Percentiles rank a stretch among this genome's conserved stretches.
Evolutionary conservation across 768 basidiomycete genomes (phyloP).

Genomic region (Pleurotus ostreatus): DNA sequence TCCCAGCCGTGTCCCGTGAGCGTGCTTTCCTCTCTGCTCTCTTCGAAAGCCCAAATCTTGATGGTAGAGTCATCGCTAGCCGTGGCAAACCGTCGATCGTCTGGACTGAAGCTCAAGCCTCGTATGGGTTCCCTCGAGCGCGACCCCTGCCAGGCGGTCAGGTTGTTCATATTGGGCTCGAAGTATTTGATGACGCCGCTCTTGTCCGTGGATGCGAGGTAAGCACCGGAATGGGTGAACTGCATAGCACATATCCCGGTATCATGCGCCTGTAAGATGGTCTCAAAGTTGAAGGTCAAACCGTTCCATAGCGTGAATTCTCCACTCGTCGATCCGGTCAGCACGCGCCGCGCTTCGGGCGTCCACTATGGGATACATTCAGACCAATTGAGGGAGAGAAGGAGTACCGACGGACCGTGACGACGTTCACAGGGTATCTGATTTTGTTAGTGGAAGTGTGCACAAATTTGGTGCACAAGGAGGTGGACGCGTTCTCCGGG

Average conservation of each 20-base stretch:
- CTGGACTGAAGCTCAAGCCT: slow-evolving; percentile 87
- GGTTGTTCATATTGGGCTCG: slow-evolving; percentile 98
- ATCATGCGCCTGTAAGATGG: slow-evolving; percentile 98
- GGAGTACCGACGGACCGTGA: slow-evolving; percentile 58
- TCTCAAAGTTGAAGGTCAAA: slow-evolving; percentile 98
- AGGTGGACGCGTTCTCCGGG: slow-evolving; percentile 86
- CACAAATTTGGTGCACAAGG: slow-evolving; percentile 93
- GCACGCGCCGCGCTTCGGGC: slow-evolving; percentile 87
- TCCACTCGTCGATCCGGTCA: slow-evolving; percentile 94
- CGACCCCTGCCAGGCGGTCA: slow-evolving; percentile 91
- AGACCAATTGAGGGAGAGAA: background rate
- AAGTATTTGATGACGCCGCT: slow-evolving; percentile 97
- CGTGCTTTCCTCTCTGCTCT: slow-evolving; percentile 82
- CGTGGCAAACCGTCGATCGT: slow-evolving; percentile 89
- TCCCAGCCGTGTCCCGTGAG: slow-evolving; percentile 99
- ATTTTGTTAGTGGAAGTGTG: slow-evolving; percentile 99
- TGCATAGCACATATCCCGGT: slow-evolving; percentile 85
- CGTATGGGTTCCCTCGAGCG: slow-evolving; percentile 85
- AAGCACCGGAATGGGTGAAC: slow-evolving; percentile 92
- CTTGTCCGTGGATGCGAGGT: slow-evolving; percentile 91
- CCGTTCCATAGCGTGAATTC: slow-evolving; percentile 99
- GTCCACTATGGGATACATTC: slow-evolving; percentile 71
- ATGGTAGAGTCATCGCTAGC: slow-evolving; percentile 95
- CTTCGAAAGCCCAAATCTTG: slow-evolving; percentile 93
- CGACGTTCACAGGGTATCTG: slow-evolving; percentile 93